phyloP scores from a whole-genome alignment of 1,284 basidiomycete genomes.

The Tausonia pullulans region DNA sequence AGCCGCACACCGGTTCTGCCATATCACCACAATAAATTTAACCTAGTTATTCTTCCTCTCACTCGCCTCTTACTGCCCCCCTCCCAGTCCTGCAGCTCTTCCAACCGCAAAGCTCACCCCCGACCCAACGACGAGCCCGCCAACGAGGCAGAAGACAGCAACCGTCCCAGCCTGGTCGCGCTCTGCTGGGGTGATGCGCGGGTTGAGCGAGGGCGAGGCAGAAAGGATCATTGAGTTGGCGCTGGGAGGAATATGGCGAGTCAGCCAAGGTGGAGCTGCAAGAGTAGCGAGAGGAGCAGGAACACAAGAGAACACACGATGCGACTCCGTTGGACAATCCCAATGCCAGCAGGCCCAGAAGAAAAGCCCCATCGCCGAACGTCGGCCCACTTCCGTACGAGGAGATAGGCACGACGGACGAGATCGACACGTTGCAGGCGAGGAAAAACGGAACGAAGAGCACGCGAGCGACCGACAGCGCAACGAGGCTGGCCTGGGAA shows the following conservation, averaged over 20 bases:
- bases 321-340: neutral
- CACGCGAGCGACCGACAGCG: constrained; percentile 3
- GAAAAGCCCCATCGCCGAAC: neutral
- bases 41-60: no score
- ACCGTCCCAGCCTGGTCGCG: constrained; percentile 73
- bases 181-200: constrained; percentile 43
- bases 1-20: neutral
- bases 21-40: neutral
- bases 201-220: constrained; percentile 31
- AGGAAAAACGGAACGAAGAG: neutral
- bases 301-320: neutral
- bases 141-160: constrained; percentile 62
- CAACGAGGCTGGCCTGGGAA: constrained; percentile 50
- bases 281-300: neutral
- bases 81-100: neutral
- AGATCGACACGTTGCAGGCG: neutral
- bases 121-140: constrained; percentile 45
- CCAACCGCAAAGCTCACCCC: neutral
- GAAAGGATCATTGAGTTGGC: constrained; percentile 30
- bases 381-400: neutral
- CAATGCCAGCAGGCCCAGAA: neutral
- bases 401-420: neutral
- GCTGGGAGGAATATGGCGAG: constrained; percentile 21
- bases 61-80: no score
- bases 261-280: neutral